phyloP scores from a whole-genome alignment of 345 rosid genomes.

The Clarkia xantiana region DNA sequence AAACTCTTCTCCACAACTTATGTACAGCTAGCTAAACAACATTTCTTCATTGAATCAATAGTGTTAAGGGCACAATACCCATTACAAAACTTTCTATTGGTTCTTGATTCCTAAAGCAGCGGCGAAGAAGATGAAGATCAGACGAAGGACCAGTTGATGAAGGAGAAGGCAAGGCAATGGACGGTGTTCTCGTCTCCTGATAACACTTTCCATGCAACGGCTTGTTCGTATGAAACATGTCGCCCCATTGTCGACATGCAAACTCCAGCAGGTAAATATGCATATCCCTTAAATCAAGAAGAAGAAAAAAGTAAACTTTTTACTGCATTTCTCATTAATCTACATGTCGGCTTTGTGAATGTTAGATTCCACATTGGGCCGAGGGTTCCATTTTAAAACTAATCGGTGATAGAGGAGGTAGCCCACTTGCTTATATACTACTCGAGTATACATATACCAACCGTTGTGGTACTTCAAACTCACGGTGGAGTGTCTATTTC shows the following conservation, averaged over 20 bases:
- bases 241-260: conserved; percentile 98
- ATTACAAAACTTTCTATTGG: conserved; percentile 5
- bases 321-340: no score
- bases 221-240: conserved; percentile 78
- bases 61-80: background rate
- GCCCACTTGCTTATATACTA: no score
- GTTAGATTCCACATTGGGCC: no score
- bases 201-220: conserved; percentile 86
- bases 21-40: background rate
- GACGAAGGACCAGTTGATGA: conserved; percentile 97
- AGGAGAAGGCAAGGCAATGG: conserved; percentile 90
- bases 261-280: conserved; percentile 70
- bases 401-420: no score
- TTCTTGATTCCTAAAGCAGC: no score
- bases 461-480: no score
- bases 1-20: no score
- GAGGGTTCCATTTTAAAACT: no score
- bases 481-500: no score
- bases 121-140: conserved; percentile 9
- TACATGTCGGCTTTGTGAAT: no score
- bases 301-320: no score
- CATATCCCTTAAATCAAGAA: conserved; percentile 40
- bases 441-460: no score
- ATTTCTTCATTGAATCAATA: conserved; percentile 2
- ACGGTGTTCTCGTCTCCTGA: conserved; percentile 58